Evolutionary conservation across 164 flowering plant species (phyloP).

Genomic region (Macadamia tetraphylla): DNA sequence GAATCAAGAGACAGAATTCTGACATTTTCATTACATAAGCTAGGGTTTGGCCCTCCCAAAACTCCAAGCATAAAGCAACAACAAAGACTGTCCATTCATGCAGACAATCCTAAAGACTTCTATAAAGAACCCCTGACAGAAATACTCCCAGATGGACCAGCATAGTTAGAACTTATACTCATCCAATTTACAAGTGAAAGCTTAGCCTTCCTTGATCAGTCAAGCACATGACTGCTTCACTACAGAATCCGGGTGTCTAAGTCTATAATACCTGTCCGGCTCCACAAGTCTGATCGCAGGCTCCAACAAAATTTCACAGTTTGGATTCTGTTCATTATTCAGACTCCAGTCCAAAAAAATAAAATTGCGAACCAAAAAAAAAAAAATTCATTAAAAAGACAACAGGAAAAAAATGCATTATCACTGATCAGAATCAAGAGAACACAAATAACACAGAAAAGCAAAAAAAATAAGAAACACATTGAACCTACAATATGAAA

Average conservation of each 20-base stretch:
- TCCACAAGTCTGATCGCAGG: slow-evolving; percentile 7
- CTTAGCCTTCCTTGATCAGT: neutral
- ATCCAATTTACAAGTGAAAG: neutral
- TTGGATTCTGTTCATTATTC: slow-evolving; percentile 14
- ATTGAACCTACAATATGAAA: neutral
- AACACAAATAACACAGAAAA: neutral
- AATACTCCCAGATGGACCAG: no score
- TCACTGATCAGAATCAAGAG: neutral
- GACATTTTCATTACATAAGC: no score
- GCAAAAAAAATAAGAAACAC: neutral
- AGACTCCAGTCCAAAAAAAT: slow-evolving; percentile 26
- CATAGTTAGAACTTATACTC: no score
- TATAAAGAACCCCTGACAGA: no score
- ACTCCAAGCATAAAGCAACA: no score
- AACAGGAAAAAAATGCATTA: no score
- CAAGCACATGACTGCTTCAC: neutral
- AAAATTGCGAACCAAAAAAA: slow-evolving; percentile 15
- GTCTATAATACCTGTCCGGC: slow-evolving; percentile 3
- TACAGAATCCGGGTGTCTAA: slow-evolving; percentile 1
- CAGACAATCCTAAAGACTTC: no score
- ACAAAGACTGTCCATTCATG: no score
- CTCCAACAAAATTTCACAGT: slow-evolving; percentile 6
- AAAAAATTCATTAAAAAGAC: no score
- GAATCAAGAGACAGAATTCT: no score
- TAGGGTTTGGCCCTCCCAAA: no score